Evolutionary conservation across 805 yeast genomes (phyloP).

Genomic region (Yarrowia keelungensis): DNA sequence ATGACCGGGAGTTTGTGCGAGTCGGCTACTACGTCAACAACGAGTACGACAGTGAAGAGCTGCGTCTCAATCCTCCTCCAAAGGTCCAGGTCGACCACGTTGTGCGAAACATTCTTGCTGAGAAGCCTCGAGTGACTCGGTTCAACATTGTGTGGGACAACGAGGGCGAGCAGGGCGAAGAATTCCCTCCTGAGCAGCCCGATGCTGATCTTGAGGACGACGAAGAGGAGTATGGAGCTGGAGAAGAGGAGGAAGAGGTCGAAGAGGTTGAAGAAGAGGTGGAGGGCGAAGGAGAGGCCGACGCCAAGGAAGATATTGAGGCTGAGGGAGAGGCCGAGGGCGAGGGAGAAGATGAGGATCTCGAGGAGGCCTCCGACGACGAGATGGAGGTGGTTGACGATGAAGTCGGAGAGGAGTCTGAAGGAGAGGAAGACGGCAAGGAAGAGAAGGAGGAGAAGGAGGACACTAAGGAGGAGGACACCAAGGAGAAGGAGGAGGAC

Average conservation of each 20-base stretch:
- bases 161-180: constrained; percentile 63
- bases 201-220: constrained; percentile 69
- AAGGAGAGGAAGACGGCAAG: constrained; percentile 38
- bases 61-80: constrained; percentile 91
- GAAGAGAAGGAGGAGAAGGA: background rate
- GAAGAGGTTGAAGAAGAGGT: constrained; percentile 64
- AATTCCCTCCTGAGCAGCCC: constrained; percentile 79
- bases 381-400: constrained; percentile 55
- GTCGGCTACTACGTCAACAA: constrained; percentile 98
- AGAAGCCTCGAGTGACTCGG: constrained; percentile 95
- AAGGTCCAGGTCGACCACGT: constrained; percentile 94
- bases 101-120: constrained; percentile 92
- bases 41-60: constrained; percentile 92
- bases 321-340: constrained; percentile 49
- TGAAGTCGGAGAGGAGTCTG: constrained; percentile 54
- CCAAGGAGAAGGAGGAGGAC: constrained; percentile 7
- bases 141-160: constrained; percentile 98
- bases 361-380: constrained; percentile 56
- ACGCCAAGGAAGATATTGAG: constrained; percentile 41
- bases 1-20: constrained; percentile 91
- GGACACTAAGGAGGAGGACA: background rate
- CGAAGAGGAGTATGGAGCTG: constrained; percentile 56
- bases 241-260: constrained; percentile 49
- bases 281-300: constrained; percentile 51
- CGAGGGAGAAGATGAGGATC: constrained; percentile 55